phyloP scores from a whole-genome alignment of 495 filamentous ascomycete genomes.

The Neurospora sp. region DNA sequence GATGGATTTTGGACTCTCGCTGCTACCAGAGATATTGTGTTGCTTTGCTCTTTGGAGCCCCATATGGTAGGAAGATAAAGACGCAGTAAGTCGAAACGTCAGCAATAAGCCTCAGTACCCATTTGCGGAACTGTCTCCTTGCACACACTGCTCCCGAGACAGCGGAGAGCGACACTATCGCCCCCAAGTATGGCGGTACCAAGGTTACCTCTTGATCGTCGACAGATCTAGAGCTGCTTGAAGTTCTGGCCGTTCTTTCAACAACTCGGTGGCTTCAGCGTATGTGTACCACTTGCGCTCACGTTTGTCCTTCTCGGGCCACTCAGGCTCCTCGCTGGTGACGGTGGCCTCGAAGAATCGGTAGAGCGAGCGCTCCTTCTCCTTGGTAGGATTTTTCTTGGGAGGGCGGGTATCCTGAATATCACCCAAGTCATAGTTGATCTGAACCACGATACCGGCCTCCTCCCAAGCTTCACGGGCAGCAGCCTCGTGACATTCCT shows the following conservation, averaged over 20 bases:
- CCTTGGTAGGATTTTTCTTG: slow-evolving; percentile 40
- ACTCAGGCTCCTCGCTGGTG: slow-evolving; percentile 68
- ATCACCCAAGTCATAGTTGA: slow-evolving; percentile 73
- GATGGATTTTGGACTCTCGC: neutral
- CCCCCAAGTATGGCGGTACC: slow-evolving; percentile 11
- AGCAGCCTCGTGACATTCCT: slow-evolving; percentile 50
- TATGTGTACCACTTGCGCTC: slow-evolving; percentile 83
- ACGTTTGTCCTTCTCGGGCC: slow-evolving; percentile 92
- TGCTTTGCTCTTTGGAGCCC: neutral
- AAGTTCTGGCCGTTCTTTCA: slow-evolving; percentile 76
- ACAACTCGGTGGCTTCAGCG: slow-evolving; percentile 62
- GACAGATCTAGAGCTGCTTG: slow-evolving; percentile 77
- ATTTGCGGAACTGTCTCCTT: neutral
- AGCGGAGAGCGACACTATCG: neutral
- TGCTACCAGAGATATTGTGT: neutral
- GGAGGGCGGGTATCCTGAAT: slow-evolving; percentile 69
- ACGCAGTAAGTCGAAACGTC: neutral
- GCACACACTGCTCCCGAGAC: neutral
- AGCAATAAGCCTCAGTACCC: neutral
- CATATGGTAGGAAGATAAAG: neutral
- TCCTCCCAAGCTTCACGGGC: slow-evolving; percentile 94
- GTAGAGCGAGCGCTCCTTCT: slow-evolving; percentile 68
- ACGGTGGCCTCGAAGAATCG: slow-evolving; percentile 85
- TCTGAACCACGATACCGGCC: slow-evolving; percentile 76
- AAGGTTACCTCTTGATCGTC: slow-evolving; percentile 45